These are phyloP conservation scores for Lavandula angustifolia DNA, from an alignment of 257 asterid species.

Conservation along the genomic window DNA sequence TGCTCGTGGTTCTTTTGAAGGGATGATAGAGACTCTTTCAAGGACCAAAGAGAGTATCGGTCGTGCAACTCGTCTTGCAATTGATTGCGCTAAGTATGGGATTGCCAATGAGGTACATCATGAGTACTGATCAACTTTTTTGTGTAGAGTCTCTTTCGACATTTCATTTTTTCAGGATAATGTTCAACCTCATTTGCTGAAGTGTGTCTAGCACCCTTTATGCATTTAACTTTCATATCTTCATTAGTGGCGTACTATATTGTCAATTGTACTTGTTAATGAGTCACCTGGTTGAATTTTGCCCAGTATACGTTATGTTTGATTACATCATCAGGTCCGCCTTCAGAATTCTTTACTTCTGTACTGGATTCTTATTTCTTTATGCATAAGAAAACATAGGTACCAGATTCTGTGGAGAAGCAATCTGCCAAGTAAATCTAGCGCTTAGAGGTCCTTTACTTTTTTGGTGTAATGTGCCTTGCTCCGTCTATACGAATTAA, in stretches of 20 bases:
- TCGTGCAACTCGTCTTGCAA: conserved; percentile 98
- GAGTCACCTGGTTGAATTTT: conserved; percentile 18
- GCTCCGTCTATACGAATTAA: conserved; percentile 4
- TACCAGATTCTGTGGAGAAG: conserved; percentile 6
- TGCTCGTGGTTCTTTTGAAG: conserved; percentile 99
- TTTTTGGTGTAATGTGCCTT: conserved; percentile 15
- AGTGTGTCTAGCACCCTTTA: neutral
- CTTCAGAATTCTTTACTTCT: conserved; percentile 15
- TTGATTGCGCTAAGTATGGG: conserved; percentile 99
- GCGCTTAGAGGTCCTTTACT: neutral
- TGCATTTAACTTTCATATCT: neutral
- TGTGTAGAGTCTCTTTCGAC: conserved; percentile 18
- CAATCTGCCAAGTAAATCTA: conserved; percentile 15
- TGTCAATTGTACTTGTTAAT: conserved; percentile 16
- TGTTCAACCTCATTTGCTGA: conserved; percentile 13
- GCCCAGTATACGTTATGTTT: neutral
- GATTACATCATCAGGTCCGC: neutral
- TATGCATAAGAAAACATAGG: conserved; percentile 1
- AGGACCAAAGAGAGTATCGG: conserved; percentile 99
- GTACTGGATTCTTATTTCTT: conserved; percentile 23
- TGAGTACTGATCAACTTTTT: conserved; percentile 23
- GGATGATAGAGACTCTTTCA: conserved; percentile 97
- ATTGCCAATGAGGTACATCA: conserved; percentile 81
- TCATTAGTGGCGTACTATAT: neutral
- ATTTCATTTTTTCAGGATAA: neutral